These are phyloP conservation scores for Colletotrichum nymphaeae DNA, from an alignment of 2,329 filamentous ascomycete species.

Conservation along the genomic window DNA sequence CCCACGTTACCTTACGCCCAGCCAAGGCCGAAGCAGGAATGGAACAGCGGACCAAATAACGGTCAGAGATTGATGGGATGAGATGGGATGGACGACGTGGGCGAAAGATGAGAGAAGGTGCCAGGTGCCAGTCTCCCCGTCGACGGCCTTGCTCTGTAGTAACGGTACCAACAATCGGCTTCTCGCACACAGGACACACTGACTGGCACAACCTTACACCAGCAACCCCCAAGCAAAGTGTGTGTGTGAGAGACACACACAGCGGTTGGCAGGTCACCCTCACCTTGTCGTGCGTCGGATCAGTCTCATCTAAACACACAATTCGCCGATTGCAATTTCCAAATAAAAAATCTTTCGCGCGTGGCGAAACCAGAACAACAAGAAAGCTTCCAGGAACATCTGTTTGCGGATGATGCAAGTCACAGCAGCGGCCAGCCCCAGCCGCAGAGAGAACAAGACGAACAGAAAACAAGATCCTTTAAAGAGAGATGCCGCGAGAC, in stretches of 20 bases:
- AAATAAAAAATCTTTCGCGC: background rate
- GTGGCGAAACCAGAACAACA: background rate
- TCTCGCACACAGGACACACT: conserved; percentile 8
- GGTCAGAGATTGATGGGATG: conserved; percentile 22
- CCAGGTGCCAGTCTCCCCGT: background rate
- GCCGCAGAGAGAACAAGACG: background rate
- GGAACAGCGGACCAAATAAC: conserved; percentile 9
- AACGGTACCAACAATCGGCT: conserved; percentile 2
- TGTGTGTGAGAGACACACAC: background rate
- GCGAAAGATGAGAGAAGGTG: background rate
- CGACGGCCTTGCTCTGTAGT: background rate
- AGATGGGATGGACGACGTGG: conserved; percentile 28
- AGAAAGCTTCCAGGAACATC: background rate
- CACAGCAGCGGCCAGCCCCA: background rate
- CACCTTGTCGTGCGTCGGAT: conserved; percentile 16
- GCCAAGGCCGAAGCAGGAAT: conserved; percentile 29
- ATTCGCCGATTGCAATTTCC: background rate
- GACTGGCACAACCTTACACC: conserved; percentile 31
- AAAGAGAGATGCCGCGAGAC: conserved; percentile 1
- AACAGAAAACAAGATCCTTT: background rate
- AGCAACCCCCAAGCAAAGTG: background rate
- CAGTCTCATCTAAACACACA: conserved; percentile 21
- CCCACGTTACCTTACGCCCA: conserved; percentile 26
- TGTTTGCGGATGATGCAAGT: conserved; percentile 26
- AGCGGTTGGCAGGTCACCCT: conserved; percentile 29